Evolutionary conservation across 495 filamentous ascomycete species (phyloP).

Genomic region (Aspergillus avenaceus): DNA sequence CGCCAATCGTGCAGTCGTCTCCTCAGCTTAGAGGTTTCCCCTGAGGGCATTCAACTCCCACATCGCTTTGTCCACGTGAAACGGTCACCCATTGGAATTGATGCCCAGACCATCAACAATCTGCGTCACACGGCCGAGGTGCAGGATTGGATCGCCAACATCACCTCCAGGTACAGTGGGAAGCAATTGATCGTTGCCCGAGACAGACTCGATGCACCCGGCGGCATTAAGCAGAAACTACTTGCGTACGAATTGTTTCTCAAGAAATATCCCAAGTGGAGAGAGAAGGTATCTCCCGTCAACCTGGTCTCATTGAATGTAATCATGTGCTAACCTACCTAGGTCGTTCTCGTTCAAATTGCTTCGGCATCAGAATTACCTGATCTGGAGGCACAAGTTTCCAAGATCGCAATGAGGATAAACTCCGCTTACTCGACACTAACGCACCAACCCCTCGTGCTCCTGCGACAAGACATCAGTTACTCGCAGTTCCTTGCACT

Average conservation of each 20-base stretch:
- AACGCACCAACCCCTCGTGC: conserved; percentile 77
- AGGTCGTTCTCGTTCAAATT: conserved; percentile 80
- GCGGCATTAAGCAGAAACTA: conserved; percentile 83
- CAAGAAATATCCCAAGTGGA: conserved; percentile 78
- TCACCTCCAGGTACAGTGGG: conserved; percentile 66
- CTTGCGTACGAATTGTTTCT: conserved; percentile 84
- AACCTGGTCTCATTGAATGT: too few species aligned
- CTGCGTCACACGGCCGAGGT: conserved; percentile 66
- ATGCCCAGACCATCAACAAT: conserved; percentile 63
- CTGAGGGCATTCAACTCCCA: conserved; percentile 74
- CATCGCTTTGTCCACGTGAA: conserved; percentile 79
- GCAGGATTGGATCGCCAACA: conserved; percentile 64
- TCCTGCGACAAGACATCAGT: conserved; percentile 85
- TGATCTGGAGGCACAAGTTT: conserved; percentile 75
- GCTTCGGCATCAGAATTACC: conserved; percentile 72
- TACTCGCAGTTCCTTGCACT: conserved; percentile 83
- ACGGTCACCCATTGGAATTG: conserved; percentile 40
- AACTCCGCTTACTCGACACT: conserved; percentile 78
- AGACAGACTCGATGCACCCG: conserved; percentile 82
- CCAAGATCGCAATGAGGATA: conserved; percentile 81
- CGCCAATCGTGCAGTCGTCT: conserved; percentile 85
- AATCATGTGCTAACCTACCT: not conserved
- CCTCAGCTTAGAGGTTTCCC: conserved; percentile 71
- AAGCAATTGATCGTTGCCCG: conserved; percentile 83
- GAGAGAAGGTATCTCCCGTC: conserved; percentile 61